Conservation (phyloP, 257 asterid genomes). For the Rehmannia glutinosa region DNA sequence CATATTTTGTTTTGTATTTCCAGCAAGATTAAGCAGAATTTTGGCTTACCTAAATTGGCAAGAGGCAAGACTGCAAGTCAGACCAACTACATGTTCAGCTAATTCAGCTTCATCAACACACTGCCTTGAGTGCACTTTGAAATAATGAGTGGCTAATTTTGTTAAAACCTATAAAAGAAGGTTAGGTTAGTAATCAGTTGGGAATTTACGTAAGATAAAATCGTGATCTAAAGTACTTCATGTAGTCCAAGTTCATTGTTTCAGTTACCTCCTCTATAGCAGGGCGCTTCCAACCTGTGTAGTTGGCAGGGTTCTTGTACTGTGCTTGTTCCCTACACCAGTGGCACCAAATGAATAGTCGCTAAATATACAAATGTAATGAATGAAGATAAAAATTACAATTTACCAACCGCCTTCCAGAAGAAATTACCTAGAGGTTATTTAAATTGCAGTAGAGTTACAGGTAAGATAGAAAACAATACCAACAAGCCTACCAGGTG, state of each 20-base stretch:
- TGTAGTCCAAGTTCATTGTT: constrained; percentile 21
- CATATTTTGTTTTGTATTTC: not conserved
- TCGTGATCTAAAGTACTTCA: constrained; percentile 9
- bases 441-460: not conserved
- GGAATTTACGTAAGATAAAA: not conserved
- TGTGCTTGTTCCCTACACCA: constrained; percentile 76
- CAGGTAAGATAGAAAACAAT: not conserved
- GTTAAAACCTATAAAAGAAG: constrained; percentile 51
- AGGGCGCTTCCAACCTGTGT: constrained; percentile 73
- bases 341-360: constrained; percentile 9
- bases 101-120: constrained; percentile 92
- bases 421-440: not conserved
- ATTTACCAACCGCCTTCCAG: constrained; percentile 1
- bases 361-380: not conserved
- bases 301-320: constrained; percentile 65
- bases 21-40: not conserved
- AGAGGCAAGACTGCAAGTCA: constrained; percentile 87
- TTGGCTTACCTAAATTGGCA: constrained; percentile 74
- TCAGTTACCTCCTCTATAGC: constrained; percentile 80
- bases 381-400: constrained; percentile 1
- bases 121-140: constrained; percentile 72
- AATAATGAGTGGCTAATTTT: constrained; percentile 62
- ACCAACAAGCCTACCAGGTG: not conserved
- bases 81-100: constrained; percentile 92
- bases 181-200: constrained; percentile 11